Evolutionary conservation across 2,329 filamentous ascomycete genomes (phyloP).

Genomic region (Penicillium crustosum): DNA sequence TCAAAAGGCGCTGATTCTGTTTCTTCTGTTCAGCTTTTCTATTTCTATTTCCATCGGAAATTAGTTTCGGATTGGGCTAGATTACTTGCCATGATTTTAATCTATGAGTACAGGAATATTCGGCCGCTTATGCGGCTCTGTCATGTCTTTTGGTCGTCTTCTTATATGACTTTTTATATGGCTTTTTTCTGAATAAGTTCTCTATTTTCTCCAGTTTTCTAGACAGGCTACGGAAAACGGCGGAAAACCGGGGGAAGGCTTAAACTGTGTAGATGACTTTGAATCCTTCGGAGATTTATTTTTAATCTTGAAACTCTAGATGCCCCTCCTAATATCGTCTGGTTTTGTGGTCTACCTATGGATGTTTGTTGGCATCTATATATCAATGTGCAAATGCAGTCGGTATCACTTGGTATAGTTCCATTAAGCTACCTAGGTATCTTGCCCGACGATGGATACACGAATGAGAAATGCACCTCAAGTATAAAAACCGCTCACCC

Average conservation of each 20-base stretch:
- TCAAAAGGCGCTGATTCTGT: conserved; percentile 22
- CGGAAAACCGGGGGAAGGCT: too few relatives aligned
- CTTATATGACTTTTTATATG: too few relatives aligned
- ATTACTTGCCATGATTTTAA: neutral
- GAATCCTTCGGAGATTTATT: too few relatives aligned
- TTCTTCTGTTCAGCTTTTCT: conserved; percentile 3
- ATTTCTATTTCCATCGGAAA: conserved; percentile 5
- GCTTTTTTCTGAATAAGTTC: too few relatives aligned
- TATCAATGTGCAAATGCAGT: neutral
- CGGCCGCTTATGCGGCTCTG: too few relatives aligned
- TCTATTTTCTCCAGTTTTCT: too few relatives aligned
- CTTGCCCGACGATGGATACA: neutral
- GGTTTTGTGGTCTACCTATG: neutral
- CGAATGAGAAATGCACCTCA: neutral
- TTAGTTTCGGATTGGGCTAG: neutral
- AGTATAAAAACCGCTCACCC: neutral
- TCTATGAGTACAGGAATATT: neutral
- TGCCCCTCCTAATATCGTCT: too few relatives aligned
- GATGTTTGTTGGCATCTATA: neutral
- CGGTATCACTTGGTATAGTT: neutral
- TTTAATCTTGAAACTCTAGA: too few relatives aligned
- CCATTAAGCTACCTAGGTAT: neutral
- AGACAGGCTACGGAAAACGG: too few relatives aligned
- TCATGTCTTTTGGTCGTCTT: too few relatives aligned
- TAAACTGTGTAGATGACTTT: too few relatives aligned